Conservation (phyloP, 2,329 filamentous ascomycete genomes). For the Plenodomus tracheiphilus region DNA sequence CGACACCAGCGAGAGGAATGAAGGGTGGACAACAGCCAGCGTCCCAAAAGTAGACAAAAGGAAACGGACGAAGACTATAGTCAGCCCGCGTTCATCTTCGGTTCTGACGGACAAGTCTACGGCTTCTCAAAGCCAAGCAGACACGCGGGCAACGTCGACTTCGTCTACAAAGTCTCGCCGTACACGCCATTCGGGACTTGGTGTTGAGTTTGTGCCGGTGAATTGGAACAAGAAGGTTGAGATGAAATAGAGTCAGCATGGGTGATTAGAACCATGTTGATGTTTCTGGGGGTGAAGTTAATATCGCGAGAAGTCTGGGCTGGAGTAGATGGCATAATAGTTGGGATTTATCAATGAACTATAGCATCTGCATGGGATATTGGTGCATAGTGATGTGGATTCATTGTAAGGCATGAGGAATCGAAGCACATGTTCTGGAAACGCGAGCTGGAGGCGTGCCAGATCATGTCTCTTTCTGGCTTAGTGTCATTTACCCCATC, state of each 20-base stretch:
- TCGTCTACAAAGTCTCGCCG: slow-evolving; percentile 1
- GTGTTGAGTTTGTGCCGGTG: slow-evolving; percentile 13
- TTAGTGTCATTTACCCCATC: not conserved
- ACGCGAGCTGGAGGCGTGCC: not conserved
- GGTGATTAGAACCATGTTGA: too few relatives aligned
- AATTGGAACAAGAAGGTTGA: slow-evolving; percentile 18
- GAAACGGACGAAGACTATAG: not conserved
- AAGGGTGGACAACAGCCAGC: not conserved
- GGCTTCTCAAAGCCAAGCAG: not conserved
- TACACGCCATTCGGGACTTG: slow-evolving; percentile 20
- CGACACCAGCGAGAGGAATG: not conserved
- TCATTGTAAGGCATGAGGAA: not conserved
- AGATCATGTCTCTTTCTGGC: not conserved
- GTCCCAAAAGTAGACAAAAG: not conserved
- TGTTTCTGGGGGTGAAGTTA: too few relatives aligned
- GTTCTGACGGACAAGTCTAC: not conserved
- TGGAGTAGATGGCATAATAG: too few relatives aligned
- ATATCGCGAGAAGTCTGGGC: too few relatives aligned
- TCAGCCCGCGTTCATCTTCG: not conserved
- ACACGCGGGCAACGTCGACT: not conserved
- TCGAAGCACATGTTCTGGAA: not conserved
- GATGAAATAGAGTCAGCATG: too few relatives aligned
- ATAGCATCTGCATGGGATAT: too few relatives aligned
- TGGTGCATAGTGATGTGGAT: not conserved
- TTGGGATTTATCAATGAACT: too few relatives aligned